Conservation (phyloP, 148 eudicot genomes). For the Dianthus caryophyllus region DNA sequence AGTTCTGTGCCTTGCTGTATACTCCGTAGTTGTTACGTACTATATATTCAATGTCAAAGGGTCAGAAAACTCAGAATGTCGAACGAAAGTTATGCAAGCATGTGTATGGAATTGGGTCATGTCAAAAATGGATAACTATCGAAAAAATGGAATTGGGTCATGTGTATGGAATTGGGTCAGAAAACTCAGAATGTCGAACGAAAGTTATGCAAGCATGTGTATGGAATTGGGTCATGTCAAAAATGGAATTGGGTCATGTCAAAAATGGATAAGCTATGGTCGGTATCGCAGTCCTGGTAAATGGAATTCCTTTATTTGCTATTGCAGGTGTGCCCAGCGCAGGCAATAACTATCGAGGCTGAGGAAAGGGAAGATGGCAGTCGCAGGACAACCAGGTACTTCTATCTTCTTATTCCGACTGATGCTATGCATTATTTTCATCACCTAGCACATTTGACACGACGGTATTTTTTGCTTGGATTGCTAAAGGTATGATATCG, state of each 20-base stretch:
- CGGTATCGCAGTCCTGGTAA: not conserved
- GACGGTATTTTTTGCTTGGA: not conserved
- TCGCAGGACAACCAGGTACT: conserved; percentile 84
- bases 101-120: not conserved
- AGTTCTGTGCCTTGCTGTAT: not conserved
- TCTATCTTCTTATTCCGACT: not conserved
- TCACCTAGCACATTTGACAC: not conserved
- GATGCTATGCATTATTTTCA: conserved; percentile 1
- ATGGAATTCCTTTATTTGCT: not conserved
- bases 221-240: not conserved
- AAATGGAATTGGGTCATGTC: too few relatives aligned
- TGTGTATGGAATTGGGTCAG: too few relatives aligned
- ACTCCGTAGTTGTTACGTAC: not conserved
- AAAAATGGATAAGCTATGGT: not conserved
- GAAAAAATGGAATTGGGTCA: too few relatives aligned
- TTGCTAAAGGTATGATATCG: conserved; percentile 71
- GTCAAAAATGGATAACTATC: too few relatives aligned
- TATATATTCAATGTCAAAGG: not conserved
- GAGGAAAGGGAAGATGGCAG: conserved; percentile 98
- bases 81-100: not conserved
- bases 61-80: too few relatives aligned
- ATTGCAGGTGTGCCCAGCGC: conserved; percentile 85
- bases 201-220: not conserved
- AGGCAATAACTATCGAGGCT: conserved; percentile 96
- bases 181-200: not conserved